Conservation (phyloP, 768 basidiomycete species). For the Kondoa malvinella region DNA sequence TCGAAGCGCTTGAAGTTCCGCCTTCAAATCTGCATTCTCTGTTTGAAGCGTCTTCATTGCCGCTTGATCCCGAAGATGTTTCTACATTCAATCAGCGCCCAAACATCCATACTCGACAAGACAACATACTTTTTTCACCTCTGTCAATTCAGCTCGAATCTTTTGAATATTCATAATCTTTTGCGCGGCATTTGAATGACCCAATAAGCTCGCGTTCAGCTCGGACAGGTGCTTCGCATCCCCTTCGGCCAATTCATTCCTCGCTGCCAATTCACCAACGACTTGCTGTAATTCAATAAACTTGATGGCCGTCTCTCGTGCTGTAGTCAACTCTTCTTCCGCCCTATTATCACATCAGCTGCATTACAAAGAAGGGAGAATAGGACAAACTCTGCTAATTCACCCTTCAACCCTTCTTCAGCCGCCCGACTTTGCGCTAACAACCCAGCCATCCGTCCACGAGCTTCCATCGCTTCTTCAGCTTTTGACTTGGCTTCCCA, state of each 20-base stretch:
- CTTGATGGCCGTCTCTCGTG: not conserved
- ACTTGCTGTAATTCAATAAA: constrained; percentile 1
- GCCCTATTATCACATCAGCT: not conserved
- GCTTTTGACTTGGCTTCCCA: constrained; percentile 7
- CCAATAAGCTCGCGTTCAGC: constrained; percentile 70
- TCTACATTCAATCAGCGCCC: constrained; percentile 8
- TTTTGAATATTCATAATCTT: constrained; percentile 72
- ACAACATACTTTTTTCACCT: constrained; percentile 54
- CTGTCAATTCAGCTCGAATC: constrained; percentile 59
- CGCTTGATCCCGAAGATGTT: constrained; percentile 18
- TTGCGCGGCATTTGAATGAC: constrained; percentile 69
- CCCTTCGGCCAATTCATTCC: constrained; percentile 61
- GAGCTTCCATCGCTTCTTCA: not conserved
- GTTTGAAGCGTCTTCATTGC: constrained; percentile 16
- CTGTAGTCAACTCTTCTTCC: not conserved
- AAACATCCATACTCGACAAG: not conserved
- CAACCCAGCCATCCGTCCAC: constrained; percentile 12
- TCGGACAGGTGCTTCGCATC: constrained; percentile 57
- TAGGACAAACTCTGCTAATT: constrained; percentile 48
- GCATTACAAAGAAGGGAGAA: not conserved
- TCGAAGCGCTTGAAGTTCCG: constrained; percentile 21
- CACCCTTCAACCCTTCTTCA: constrained; percentile 51
- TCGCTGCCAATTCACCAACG: constrained; percentile 24
- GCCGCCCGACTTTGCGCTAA: constrained; percentile 27
- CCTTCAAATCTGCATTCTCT: constrained; percentile 10